phyloP scores from a whole-genome alignment of 2,329 filamentous ascomycete species.

The Trichoderma oligosporum region DNA sequence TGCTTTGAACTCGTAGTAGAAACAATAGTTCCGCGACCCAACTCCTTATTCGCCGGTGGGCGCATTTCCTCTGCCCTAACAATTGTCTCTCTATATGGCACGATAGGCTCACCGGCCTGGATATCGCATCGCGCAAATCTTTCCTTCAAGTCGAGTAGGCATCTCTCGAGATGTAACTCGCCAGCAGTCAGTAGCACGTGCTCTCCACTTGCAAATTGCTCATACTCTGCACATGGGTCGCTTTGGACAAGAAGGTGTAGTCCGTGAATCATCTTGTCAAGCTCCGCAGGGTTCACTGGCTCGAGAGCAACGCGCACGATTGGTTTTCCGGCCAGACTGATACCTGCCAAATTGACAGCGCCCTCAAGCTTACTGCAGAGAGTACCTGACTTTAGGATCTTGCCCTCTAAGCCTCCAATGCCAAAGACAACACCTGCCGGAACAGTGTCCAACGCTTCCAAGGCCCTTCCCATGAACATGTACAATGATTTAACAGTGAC shows the following conservation, averaged over 20 bases:
- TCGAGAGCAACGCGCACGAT: constrained; percentile 97
- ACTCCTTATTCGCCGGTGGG: constrained; percentile 75
- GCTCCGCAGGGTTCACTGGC: constrained; percentile 80
- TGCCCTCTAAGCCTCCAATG: constrained; percentile 85
- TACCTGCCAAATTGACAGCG: constrained; percentile 83
- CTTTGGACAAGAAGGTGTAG: constrained; percentile 85
- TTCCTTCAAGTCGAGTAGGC: constrained; percentile 87
- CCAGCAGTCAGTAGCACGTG: constrained; percentile 93
- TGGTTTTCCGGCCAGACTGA: constrained; percentile 74
- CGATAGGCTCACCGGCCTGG: constrained; percentile 88
- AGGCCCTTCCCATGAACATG: constrained; percentile 87
- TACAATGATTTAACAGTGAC: constrained; percentile 85
- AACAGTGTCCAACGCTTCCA: constrained; percentile 78
- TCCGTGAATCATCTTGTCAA: constrained; percentile 92
- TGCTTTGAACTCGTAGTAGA: constrained; percentile 81
- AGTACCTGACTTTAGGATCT: constrained; percentile 93
- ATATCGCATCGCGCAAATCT: constrained; percentile 93
- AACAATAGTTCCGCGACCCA: constrained; percentile 77
- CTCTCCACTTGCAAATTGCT: constrained; percentile 87
- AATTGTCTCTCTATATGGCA: constrained; percentile 92
- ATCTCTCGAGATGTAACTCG: constrained; percentile 89
- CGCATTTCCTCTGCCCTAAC: constrained; percentile 88
- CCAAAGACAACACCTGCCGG: constrained; percentile 95
- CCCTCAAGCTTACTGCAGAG: constrained; percentile 84
- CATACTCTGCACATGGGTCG: constrained; percentile 93